phyloP scores from a whole-genome alignment of 371 early-diverging fungal genomes.

The Mortierella sp. region DNA sequence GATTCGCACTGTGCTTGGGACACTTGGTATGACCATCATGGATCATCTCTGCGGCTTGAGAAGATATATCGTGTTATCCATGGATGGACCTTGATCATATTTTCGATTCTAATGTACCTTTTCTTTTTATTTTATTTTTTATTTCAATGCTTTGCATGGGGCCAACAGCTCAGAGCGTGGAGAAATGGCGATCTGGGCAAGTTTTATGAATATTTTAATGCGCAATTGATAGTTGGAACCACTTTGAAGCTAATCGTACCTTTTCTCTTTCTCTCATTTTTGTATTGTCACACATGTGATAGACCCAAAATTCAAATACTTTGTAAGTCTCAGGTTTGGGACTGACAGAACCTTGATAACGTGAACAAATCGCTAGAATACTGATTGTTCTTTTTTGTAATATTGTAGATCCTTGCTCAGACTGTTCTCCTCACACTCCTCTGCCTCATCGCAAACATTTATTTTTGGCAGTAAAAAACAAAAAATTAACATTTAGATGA shows the following conservation, averaged over 20 bases:
- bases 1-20: conserved; percentile 52
- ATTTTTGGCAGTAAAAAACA: conserved; percentile 40
- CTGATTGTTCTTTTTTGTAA: not conserved
- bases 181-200: conserved; percentile 54
- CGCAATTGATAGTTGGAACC: not conserved
- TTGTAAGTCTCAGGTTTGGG: conserved; percentile 28
- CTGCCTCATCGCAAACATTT: conserved; percentile 54
- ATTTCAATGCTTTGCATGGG: too few relatives aligned
- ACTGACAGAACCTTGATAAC: not conserved
- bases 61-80: not conserved
- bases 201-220: not conserved
- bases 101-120: not conserved
- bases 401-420: conserved; percentile 44
- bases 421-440: conserved; percentile 50
- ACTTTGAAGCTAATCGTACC: not conserved
- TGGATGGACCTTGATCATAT: not conserved
- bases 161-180: conserved; percentile 42
- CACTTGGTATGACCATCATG: conserved; percentile 31
- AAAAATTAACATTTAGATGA: not conserved
- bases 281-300: not conserved
- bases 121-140: not conserved
- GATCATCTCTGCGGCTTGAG: not conserved
- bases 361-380: not conserved
- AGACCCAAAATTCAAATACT: conserved; percentile 57
- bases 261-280: not conserved